Percentiles rank a stretch among this genome's conserved stretches.
Evolutionary conservation across 1,284 basidiomycete genomes (phyloP).

Genomic region (Microbotryum silenes-acaulis): DNA sequence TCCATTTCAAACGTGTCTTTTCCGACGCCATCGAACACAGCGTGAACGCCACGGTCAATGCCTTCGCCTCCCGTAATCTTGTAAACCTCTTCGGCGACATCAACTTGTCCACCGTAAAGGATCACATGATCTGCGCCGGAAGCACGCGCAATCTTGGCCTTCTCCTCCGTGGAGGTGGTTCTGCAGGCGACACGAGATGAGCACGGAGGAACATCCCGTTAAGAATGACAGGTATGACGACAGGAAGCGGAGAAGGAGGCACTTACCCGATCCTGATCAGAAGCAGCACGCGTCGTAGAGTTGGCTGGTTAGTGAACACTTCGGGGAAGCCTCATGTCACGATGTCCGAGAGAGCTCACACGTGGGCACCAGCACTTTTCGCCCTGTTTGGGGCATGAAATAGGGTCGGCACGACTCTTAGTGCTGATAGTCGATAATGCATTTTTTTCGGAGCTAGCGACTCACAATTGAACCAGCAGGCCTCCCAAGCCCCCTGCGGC

Average conservation of each 20-base stretch:
- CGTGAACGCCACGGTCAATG: constrained; percentile 46
- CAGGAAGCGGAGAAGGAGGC: too few relatives aligned
- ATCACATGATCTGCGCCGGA: constrained; percentile 84
- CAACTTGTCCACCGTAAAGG: constrained; percentile 59
- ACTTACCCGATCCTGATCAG: too few relatives aligned
- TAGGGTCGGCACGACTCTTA: not conserved
- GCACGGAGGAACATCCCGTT: too few relatives aligned
- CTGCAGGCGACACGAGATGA: constrained; percentile 43
- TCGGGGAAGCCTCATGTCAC: too few relatives aligned
- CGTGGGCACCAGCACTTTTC: too few relatives aligned
- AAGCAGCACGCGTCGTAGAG: too few relatives aligned
- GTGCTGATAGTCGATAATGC: not conserved
- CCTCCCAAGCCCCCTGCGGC: constrained; percentile 68
- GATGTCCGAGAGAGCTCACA: too few relatives aligned
- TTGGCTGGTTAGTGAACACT: too few relatives aligned
- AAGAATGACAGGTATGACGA: too few relatives aligned
- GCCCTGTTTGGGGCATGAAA: too few relatives aligned
- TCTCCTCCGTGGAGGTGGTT: constrained; percentile 78
- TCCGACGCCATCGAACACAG: constrained; percentile 82
- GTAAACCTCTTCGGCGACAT: constrained; percentile 52
- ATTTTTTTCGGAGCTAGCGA: not conserved
- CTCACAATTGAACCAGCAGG: constrained; percentile 46
- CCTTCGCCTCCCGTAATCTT: constrained; percentile 71
- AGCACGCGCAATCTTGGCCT: constrained; percentile 70
- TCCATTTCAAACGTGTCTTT: constrained; percentile 61